These are phyloP conservation scores for Cucurbita ficifolia DNA, from an alignment of 306 rosid genomes.

Conservation along the genomic window DNA sequence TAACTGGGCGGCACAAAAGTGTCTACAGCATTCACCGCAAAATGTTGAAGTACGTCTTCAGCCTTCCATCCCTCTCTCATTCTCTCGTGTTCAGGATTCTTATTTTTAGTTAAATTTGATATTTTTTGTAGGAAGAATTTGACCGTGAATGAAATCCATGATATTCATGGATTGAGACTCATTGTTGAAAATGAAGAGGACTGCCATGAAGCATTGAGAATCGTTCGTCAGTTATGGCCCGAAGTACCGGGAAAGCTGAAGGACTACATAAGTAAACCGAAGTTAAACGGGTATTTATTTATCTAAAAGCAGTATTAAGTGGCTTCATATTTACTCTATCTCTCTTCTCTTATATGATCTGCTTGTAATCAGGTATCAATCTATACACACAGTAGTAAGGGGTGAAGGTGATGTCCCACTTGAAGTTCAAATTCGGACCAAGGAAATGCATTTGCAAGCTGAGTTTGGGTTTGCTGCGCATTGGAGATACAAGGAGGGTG, in stretches of 20 bases:
- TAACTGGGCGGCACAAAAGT: slow-evolving; percentile 89
- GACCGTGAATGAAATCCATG: slow-evolving; percentile 75
- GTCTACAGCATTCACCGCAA: slow-evolving; percentile 71
- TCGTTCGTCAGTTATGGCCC: slow-evolving; percentile 67
- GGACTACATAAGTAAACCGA: slow-evolving; percentile 71
- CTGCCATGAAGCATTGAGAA: slow-evolving; percentile 58
- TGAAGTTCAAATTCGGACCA: slow-evolving; percentile 91
- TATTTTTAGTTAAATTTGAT: neutral
- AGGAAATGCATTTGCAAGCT: slow-evolving; percentile 91
- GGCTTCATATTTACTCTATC: neutral
- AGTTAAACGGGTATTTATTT: slow-evolving; percentile 76
- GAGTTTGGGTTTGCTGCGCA: slow-evolving; percentile 98
- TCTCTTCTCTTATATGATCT: slow-evolving; percentile 13
- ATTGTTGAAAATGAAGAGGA: slow-evolving; percentile 84
- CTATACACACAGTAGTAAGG: slow-evolving; percentile 85
- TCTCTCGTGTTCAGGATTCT: neutral
- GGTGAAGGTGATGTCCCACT: slow-evolving; percentile 62
- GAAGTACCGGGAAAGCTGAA: slow-evolving; percentile 79
- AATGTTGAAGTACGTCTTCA: slow-evolving; percentile 62
- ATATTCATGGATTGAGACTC: slow-evolving; percentile 83
- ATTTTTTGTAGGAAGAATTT: slow-evolving; percentile 57
- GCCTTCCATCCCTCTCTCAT: slow-evolving; percentile 8
- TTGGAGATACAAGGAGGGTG: slow-evolving; percentile 99
- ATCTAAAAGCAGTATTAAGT: neutral
- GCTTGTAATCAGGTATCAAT: slow-evolving; percentile 47